Conservation (phyloP, 148 eudicot genomes). For the Polygonum maritimum region DNA sequence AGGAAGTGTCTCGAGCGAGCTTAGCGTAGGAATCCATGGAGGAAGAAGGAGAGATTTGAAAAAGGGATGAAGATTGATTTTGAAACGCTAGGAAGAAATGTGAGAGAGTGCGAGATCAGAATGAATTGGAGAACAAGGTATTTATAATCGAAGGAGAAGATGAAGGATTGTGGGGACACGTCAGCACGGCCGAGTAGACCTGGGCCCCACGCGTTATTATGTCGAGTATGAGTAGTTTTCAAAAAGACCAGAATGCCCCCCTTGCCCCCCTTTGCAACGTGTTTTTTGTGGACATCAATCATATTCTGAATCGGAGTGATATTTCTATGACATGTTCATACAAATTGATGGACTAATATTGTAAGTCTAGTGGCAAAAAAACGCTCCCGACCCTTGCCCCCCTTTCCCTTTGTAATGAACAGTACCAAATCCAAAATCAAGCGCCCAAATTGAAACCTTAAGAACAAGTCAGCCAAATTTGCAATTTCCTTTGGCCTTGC, state of each 20-base stretch:
- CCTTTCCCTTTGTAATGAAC: too few species aligned
- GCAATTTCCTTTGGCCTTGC: too few species aligned
- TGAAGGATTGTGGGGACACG: neutral
- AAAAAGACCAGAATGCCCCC: neutral
- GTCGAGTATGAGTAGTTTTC: neutral
- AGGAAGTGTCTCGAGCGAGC: slow-evolving; percentile 29
- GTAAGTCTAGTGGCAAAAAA: too few species aligned
- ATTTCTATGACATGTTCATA: too few species aligned
- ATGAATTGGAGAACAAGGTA: neutral
- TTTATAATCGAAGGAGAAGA: neutral
- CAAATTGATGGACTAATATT: too few species aligned
- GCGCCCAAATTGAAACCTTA: too few species aligned
- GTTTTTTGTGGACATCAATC: neutral
- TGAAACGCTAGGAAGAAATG: neutral
- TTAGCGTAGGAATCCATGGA: slow-evolving; percentile 39
- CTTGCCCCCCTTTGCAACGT: neutral
- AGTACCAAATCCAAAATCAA: too few species aligned
- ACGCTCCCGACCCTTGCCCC: too few species aligned
- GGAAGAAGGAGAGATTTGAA: neutral
- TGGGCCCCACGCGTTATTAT: slow-evolving; percentile 2
- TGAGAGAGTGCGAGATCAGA: neutral
- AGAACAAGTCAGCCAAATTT: too few species aligned
- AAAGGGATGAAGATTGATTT: neutral
- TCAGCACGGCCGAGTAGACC: neutral
- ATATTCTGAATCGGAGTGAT: neutral